These are phyloP conservation scores for Cryphonectria radicalis DNA, from an alignment of 2,329 filamentous ascomycete genomes.

Conservation along the genomic window DNA sequence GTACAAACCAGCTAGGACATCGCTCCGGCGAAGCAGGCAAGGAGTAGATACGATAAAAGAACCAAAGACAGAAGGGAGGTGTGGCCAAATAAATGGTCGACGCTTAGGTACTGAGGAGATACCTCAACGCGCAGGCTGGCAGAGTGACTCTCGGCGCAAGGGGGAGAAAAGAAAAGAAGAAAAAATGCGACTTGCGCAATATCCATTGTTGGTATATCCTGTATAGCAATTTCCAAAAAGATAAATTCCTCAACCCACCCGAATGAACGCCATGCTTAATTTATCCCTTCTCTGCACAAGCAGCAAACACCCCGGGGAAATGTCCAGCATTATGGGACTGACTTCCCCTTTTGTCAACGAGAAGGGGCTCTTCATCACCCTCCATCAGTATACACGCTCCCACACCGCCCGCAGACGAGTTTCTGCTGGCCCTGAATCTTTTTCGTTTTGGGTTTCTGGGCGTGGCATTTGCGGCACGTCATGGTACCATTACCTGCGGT, in stretches of 20 bases:
- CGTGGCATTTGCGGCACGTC: slow-evolving; percentile 62
- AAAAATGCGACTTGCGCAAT: background rate
- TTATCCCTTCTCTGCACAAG: background rate
- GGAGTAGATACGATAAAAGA: background rate
- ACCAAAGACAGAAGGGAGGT: background rate
- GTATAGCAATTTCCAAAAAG: background rate
- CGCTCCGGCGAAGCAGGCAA: background rate
- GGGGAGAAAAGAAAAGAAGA: background rate
- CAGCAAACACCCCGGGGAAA: background rate
- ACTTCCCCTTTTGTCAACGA: background rate
- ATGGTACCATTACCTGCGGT: slow-evolving; percentile 51
- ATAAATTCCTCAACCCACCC: background rate
- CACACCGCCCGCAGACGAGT: slow-evolving; percentile 65
- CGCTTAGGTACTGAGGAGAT: background rate
- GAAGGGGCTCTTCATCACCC: slow-evolving; percentile 2
- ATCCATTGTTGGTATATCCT: slow-evolving; percentile 11
- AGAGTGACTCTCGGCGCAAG: background rate
- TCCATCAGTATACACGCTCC: slow-evolving; percentile 36
- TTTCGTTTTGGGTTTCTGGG: slow-evolving; percentile 62
- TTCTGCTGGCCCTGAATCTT: slow-evolving; percentile 57
- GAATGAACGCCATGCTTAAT: slow-evolving; percentile 17
- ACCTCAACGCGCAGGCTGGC: background rate
- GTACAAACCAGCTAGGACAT: background rate
- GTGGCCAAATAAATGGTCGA: background rate
- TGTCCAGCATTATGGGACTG: background rate